Percentiles rank a stretch among this genome's conserved stretches.
Evolutionary conservation across 352 stramenopile genomes (phyloP).

Genomic region (Aphanomyces cochlioides): DNA sequence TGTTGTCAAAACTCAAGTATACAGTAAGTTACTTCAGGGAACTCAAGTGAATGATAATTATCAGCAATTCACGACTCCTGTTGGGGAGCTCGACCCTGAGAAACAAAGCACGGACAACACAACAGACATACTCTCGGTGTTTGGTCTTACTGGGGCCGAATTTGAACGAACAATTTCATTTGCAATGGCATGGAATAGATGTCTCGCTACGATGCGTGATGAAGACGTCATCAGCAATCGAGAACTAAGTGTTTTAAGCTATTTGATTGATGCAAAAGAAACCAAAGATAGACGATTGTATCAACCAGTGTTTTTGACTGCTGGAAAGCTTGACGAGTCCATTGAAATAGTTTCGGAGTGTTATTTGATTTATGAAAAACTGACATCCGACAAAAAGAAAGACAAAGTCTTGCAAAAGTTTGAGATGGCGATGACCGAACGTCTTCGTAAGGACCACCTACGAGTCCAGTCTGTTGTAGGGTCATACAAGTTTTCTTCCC

Average conservation of each 20-base stretch:
- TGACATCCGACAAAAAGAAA: constrained; percentile 84
- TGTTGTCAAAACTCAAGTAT: constrained; percentile 81
- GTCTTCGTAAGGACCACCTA: constrained; percentile 78
- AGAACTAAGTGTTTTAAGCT: constrained; percentile 81
- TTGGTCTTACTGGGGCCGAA: constrained; percentile 66
- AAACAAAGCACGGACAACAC: constrained; percentile 37
- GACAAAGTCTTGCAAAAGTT: constrained; percentile 84
- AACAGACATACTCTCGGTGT: constrained; percentile 52
- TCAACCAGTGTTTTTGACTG: constrained; percentile 74
- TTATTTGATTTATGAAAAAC: constrained; percentile 71
- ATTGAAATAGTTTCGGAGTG: constrained; percentile 82
- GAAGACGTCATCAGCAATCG: constrained; percentile 81
- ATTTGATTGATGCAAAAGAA: constrained; percentile 81
- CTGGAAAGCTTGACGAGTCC: constrained; percentile 79
- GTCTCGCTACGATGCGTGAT: constrained; percentile 65
- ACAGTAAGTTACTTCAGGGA: constrained; percentile 38
- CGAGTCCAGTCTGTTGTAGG: constrained; percentile 71
- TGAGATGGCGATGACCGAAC: constrained; percentile 81
- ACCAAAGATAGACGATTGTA: constrained; percentile 75
- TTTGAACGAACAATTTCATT: constrained; percentile 86
- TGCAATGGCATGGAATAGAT: constrained; percentile 86
- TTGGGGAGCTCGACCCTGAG: constrained; percentile 2
- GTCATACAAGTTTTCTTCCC: constrained; percentile 84
- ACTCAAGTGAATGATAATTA: constrained; percentile 2
- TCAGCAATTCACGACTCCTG: constrained; percentile 14